Base-by-base conservation (phyloP, 1,284 basidiomycete genomes). In the Ceratobasidium sp. region DNA sequence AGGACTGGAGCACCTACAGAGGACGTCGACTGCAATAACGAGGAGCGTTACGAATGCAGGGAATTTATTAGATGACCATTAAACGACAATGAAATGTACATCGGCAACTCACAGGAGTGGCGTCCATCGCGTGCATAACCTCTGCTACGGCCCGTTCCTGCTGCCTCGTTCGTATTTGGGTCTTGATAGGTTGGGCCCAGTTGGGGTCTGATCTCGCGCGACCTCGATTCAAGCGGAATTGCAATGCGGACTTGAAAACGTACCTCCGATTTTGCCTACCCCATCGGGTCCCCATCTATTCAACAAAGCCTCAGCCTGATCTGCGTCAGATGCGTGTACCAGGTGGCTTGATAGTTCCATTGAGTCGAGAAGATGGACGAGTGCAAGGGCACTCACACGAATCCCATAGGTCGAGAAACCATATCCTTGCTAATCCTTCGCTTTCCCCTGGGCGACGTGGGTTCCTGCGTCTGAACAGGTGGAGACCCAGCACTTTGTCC, bases 141-240 rank as follows among this genome's bases (percentile, higher is more conserved):
- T 94, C 88, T 74, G 93, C 94, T 73, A 96, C 84, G 32, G 92
- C 93, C 77, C 83, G 86, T 38, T 88, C 91, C 77, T 93, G 92
- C 75, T 89, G 89, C 69, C 83, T 84, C 70, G 86, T 83, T 71
- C 89, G 86, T 71, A 96, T 85, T 45, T 87, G 86, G 75, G 89
- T 85, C 81, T 96, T 96, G 81, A 97, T 94, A 67, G 92, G 93
- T 75, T 85, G 85, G 45, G 93, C 94, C 95, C 95, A 97, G 54
- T 84, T 85, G 72, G 92, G 92, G 82, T 95, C 93, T 95, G 75
- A 60, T 70, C 73, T 1, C 65, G 68, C 40, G 70, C 58, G 45
- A 70, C 15, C 31, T 13, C 32, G 25, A 65, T 13, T n/a, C n/a
- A 15, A 47, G n/a, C 52, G 27, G 57, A 69, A 74, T 68, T 60